phyloP scores from a whole-genome alignment of 1,284 basidiomycete genomes.

The Puccinia polysora region DNA sequence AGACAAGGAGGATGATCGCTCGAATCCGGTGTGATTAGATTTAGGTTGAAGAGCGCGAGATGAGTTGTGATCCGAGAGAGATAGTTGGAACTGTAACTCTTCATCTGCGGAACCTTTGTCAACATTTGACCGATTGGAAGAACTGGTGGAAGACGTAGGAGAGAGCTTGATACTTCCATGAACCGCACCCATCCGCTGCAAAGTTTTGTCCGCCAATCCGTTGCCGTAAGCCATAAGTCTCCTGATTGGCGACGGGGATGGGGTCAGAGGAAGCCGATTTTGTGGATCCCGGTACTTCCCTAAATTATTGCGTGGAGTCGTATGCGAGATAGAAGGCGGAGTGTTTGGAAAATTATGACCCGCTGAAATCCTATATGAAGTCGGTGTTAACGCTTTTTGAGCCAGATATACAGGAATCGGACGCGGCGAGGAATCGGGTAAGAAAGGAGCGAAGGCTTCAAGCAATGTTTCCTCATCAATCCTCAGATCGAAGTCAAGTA shows the following conservation, averaged over 20 bases:
- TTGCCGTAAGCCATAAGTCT: constrained; percentile 19
- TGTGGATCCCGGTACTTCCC: constrained; percentile 24
- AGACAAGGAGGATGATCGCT: constrained; percentile 7
- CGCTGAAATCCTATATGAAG: neutral
- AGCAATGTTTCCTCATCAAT: constrained; percentile 74
- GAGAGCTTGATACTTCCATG: constrained; percentile 16
- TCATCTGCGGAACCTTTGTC: constrained; percentile 30
- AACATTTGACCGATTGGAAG: constrained; percentile 11
- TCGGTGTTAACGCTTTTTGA: constrained; percentile 2
- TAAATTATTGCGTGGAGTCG: constrained; percentile 31
- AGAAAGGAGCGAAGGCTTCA: constrained; percentile 49
- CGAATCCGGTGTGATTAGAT: neutral
- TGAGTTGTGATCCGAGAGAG: constrained; percentile 10
- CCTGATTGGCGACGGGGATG: constrained; percentile 26
- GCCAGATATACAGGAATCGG: neutral
- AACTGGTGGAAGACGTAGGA: constrained; percentile 29
- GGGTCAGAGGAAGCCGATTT: constrained; percentile 12
- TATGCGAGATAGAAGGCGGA: constrained; percentile 11
- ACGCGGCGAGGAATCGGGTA: constrained; percentile 22
- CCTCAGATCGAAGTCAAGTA: constrained; percentile 81
- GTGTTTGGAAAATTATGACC: constrained; percentile 15
- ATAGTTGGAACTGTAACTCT: constrained; percentile 16
- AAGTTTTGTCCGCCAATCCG: constrained; percentile 10
- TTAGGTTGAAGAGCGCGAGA: neutral
- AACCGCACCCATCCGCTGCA: constrained; percentile 10